A percentile compares a stretch with the other conserved stretches of the same genome.
Conservation (phyloP, 1,284 basidiomycete genomes). For the Pseudozyma tsukubaensis region DNA sequence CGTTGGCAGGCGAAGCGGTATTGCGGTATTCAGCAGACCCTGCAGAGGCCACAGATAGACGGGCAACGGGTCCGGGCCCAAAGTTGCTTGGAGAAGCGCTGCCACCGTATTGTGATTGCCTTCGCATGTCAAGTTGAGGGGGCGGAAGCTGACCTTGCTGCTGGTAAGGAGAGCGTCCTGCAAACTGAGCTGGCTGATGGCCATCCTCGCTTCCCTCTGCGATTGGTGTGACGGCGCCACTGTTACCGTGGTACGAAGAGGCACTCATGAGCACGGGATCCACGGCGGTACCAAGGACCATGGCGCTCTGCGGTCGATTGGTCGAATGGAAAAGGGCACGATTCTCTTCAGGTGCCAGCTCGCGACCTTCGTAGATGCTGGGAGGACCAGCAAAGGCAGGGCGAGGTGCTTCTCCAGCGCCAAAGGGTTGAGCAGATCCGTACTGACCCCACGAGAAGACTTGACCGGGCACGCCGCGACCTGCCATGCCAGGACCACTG, state of each 20-base stretch:
- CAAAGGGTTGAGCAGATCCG: conserved; percentile 52
- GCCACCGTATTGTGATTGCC: conserved; percentile 20
- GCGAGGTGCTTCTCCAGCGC: conserved; percentile 31
- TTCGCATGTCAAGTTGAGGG: conserved; percentile 14
- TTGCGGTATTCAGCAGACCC: conserved; percentile 12
- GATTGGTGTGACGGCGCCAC: conserved; percentile 39
- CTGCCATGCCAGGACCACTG: conserved; percentile 61
- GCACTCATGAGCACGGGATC: conserved; percentile 37
- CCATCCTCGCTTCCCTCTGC: conserved; percentile 35
- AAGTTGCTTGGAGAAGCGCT: conserved; percentile 6
- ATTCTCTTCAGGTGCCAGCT: conserved; percentile 46
- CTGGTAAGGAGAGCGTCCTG: conserved; percentile 16
- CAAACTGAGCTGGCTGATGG: conserved; percentile 4
- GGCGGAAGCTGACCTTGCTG: conserved; percentile 10
- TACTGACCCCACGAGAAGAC: conserved; percentile 56
- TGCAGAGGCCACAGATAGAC: conserved; percentile 14
- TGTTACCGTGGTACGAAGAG: conserved; percentile 36
- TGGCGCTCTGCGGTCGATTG: conserved; percentile 47
- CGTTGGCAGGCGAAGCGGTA: conserved; percentile 17
- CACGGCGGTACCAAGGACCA: conserved; percentile 29
- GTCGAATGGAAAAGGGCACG: conserved; percentile 53
- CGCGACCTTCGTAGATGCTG: conserved; percentile 55
- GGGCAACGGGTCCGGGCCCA: conserved; percentile 1
- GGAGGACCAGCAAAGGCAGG: conserved; percentile 59
- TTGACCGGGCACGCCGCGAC: conserved; percentile 61